A percentile compares a stretch with the other conserved stretches of the same genome.
These are phyloP conservation scores for Vigna nakashimae DNA, from an alignment of 306 rosid genomes.

Conservation along the genomic window DNA sequence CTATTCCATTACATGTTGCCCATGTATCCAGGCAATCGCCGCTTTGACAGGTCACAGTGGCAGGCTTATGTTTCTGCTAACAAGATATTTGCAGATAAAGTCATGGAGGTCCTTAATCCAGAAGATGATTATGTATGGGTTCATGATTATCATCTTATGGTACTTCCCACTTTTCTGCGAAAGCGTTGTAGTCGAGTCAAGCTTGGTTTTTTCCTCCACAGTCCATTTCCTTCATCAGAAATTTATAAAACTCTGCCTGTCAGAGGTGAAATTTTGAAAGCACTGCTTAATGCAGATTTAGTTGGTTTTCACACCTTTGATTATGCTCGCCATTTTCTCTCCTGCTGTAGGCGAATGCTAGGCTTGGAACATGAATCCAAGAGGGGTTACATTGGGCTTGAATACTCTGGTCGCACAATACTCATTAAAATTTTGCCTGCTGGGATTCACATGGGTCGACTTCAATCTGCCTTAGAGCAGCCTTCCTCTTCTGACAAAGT, in stretches of 20 bases:
- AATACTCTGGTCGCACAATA: slow-evolving; percentile 83
- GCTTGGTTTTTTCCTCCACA: slow-evolving; percentile 88
- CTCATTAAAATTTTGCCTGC: slow-evolving; percentile 77
- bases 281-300: slow-evolving; percentile 77
- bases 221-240: slow-evolving; percentile 92
- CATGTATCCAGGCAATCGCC: slow-evolving; percentile 66
- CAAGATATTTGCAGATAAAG: slow-evolving; percentile 78
- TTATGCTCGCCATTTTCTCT: slow-evolving; percentile 91
- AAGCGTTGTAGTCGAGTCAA: slow-evolving; percentile 62
- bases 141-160: slow-evolving; percentile 96
- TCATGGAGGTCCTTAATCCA: slow-evolving; percentile 77
- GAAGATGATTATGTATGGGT: slow-evolving; percentile 86
- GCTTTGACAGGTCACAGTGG: slow-evolving; percentile 81
- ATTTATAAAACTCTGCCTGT: slow-evolving; percentile 79
- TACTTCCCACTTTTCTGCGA: slow-evolving; percentile 87
- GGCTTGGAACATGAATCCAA: slow-evolving; percentile 81
- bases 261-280: slow-evolving; percentile 78
- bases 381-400: slow-evolving; percentile 80
- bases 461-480: slow-evolving; percentile 67
- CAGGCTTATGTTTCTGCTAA: slow-evolving; percentile 90
- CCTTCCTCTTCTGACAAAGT: slow-evolving; percentile 61
- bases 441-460: slow-evolving; percentile 84
- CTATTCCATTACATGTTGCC: slow-evolving; percentile 90
- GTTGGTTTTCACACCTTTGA: slow-evolving; percentile 91
- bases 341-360: slow-evolving; percentile 85